phyloP scores from a whole-genome alignment of 2,329 filamentous ascomycete species.

The Claviceps lovelessii region DNA sequence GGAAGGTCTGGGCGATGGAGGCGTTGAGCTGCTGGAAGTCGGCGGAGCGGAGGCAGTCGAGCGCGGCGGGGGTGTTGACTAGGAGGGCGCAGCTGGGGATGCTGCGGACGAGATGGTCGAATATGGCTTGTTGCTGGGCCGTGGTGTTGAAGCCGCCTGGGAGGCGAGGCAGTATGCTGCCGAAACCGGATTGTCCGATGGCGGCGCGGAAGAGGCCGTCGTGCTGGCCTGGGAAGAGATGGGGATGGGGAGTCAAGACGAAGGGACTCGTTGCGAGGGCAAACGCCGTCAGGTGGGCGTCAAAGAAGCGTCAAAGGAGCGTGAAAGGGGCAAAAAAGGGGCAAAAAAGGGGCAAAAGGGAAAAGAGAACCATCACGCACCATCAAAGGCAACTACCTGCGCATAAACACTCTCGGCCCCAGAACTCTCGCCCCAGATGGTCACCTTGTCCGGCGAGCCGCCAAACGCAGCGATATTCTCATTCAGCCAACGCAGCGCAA shows the following conservation, averaged over 20 bases:
- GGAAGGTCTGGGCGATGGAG: not conserved
- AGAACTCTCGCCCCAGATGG: constrained; percentile 36
- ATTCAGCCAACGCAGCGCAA: constrained; percentile 33
- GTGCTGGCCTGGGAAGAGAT: not conserved
- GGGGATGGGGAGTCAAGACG: not conserved
- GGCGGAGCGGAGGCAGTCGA: not conserved
- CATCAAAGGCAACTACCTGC: constrained; percentile 34
- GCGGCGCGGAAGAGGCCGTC: not conserved
- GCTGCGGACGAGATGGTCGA: not conserved
- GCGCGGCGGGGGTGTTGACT: not conserved
- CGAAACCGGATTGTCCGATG: not conserved
- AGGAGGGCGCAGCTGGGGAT: not conserved
- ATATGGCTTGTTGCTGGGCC: not conserved
- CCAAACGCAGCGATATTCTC: constrained; percentile 32
- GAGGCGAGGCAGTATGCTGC: not conserved
- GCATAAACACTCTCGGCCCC: constrained; percentile 31
- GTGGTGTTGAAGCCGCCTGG: not conserved
- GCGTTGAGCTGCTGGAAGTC: not conserved
- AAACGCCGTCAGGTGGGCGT: no score
- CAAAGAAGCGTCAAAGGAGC: no score
- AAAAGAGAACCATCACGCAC: not conserved
- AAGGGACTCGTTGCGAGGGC: not conserved
- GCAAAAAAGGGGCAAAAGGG: not conserved
- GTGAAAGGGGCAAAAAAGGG: no score
- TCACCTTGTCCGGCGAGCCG: constrained; percentile 30